Conservation (phyloP, 2,329 filamentous ascomycete genomes). For the Sporothrix humicola region DNA sequence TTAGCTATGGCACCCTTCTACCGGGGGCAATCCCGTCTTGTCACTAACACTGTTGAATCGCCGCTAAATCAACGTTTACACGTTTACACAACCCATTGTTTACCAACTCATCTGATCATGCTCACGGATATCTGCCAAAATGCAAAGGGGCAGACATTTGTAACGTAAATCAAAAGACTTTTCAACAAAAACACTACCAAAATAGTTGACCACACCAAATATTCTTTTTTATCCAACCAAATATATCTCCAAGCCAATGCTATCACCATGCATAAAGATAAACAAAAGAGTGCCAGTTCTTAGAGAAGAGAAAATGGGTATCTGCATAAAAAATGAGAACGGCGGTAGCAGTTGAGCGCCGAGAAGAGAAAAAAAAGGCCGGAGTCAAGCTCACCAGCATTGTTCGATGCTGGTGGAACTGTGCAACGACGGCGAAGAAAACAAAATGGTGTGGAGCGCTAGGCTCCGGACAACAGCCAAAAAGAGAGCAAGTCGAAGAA, state of each 20-base stretch:
- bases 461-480: not conserved
- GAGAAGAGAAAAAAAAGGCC: not conserved
- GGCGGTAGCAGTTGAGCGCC: not conserved
- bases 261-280: not conserved
- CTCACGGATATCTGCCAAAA: no score
- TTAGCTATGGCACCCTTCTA: not conserved
- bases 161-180: not conserved
- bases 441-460: not conserved
- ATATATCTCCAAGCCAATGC: not conserved
- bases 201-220: not conserved
- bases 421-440: not conserved
- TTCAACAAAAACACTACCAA: not conserved
- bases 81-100: not conserved
- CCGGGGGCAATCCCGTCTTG: not conserved
- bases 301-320: constrained; percentile 28
- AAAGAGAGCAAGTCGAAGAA: not conserved
- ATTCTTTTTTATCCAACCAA: not conserved
- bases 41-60: not conserved
- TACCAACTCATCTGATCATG: not conserved
- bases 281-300: constrained; percentile 12
- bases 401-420: not conserved
- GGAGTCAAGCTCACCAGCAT: not conserved
- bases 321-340: constrained; percentile 20
- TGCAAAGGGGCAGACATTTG: not conserved
- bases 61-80: not conserved